Evolutionary conservation across 2,329 filamentous ascomycete genomes (phyloP).

Genomic region (Nigrospora osmanthi): DNA sequence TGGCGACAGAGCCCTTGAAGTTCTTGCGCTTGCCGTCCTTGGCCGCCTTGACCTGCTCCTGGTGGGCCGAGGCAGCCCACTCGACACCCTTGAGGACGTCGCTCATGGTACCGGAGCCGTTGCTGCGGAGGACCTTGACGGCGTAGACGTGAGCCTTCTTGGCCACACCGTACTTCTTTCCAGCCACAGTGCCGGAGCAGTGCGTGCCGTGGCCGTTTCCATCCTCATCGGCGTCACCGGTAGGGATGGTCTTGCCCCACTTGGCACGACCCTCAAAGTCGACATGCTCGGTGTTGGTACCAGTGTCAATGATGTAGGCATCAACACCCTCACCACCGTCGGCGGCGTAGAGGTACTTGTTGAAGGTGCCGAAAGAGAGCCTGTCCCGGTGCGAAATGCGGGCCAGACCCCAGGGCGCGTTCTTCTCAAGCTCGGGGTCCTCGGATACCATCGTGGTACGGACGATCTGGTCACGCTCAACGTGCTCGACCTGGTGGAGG

Average conservation of each 20-base stretch:
- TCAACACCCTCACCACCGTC: slow-evolving; percentile 96
- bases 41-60: slow-evolving; percentile 65
- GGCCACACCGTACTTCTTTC: slow-evolving; percentile 98
- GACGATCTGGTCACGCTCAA: slow-evolving; percentile 91
- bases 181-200: slow-evolving; percentile 95
- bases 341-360: slow-evolving; percentile 91
- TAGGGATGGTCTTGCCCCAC: slow-evolving; percentile 96
- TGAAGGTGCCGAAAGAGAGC: slow-evolving; percentile 86
- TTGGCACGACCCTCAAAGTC: slow-evolving; percentile 94
- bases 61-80: slow-evolving; percentile 77
- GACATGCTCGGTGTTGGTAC: slow-evolving; percentile 87
- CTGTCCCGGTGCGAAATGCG: slow-evolving; percentile 91
- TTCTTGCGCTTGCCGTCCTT: slow-evolving; percentile 88
- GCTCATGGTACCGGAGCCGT: slow-evolving; percentile 96
- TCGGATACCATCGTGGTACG: slow-evolving; percentile 57
- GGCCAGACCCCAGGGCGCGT: slow-evolving; percentile 96
- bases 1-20: slow-evolving; percentile 98
- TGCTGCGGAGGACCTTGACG: slow-evolving; percentile 96
- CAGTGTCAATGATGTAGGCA: slow-evolving; percentile 97
- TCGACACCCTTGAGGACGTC: slow-evolving; percentile 98
- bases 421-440: slow-evolving; percentile 61
- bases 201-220: slow-evolving; percentile 98
- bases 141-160: slow-evolving; percentile 97
- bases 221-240: slow-evolving; percentile 76
- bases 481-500: slow-evolving; percentile 72